These are phyloP conservation scores for Quercus aquifolioides DNA, from an alignment of 306 rosid species.

Conservation along the genomic window DNA sequence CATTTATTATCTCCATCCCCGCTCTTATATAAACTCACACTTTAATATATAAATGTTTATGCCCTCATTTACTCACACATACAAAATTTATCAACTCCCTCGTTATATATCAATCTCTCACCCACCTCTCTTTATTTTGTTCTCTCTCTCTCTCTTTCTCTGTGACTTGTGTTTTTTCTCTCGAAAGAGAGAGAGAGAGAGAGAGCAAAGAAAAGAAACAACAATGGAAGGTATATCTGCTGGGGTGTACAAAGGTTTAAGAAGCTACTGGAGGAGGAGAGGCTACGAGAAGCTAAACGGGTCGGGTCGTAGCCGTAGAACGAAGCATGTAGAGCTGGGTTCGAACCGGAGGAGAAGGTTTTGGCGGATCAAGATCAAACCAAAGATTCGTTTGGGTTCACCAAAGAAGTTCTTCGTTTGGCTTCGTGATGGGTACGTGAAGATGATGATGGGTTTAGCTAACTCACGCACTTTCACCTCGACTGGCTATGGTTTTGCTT, in stretches of 20 bases:
- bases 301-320: constrained; percentile 18
- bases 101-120: background rate
- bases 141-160: background rate
- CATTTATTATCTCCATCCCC: constrained; percentile 23
- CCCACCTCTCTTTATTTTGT: background rate
- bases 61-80: background rate
- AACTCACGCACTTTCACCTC: constrained; percentile 46
- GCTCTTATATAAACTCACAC: background rate
- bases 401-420: constrained; percentile 58
- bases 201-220: background rate
- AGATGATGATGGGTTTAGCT: constrained; percentile 67
- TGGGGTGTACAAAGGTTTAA: constrained; percentile 38
- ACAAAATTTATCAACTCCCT: background rate
- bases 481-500: constrained; percentile 25
- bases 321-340: constrained; percentile 29
- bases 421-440: constrained; percentile 73
- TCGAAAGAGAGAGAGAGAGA: background rate
- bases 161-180: background rate
- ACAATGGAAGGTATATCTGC: constrained; percentile 56
- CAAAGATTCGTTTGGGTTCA: constrained; percentile 38
- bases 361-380: constrained; percentile 56
- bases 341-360: constrained; percentile 25
- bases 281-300: constrained; percentile 44
- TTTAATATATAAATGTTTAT: too few species aligned
- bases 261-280: constrained; percentile 48